phyloP scores from a whole-genome alignment of 495 filamentous ascomycete genomes.

The Talaromyces adpressus region DNA sequence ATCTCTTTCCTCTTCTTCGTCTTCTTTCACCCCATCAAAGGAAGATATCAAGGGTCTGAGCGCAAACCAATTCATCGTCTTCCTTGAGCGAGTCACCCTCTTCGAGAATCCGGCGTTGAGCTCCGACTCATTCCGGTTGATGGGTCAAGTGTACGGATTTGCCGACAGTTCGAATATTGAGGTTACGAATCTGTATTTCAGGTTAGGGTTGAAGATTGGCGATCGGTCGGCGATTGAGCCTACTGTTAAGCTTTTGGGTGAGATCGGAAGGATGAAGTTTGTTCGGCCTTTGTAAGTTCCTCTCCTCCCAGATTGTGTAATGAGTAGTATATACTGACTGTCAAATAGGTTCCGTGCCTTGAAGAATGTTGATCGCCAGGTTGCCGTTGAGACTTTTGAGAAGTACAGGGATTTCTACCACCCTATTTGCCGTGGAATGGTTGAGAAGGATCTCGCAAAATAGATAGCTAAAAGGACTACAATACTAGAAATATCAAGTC shows the following conservation, averaged over 20 bases:
- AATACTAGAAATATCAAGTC: neutral
- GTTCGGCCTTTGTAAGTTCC: conserved; percentile 64
- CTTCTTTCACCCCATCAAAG: conserved; percentile 53
- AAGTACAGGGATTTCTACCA: conserved; percentile 90
- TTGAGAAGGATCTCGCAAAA: conserved; percentile 68
- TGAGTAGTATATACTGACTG: too few relatives aligned
- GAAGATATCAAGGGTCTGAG: conserved; percentile 66
- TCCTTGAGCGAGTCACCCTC: conserved; percentile 69
- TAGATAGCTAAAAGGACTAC: neutral
- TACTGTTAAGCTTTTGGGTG: conserved; percentile 66
- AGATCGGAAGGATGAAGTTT: conserved; percentile 94
- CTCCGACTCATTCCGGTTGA: conserved; percentile 51
- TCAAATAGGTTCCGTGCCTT: conserved; percentile 54
- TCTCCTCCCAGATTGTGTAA: too few relatives aligned
- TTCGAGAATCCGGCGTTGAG: conserved; percentile 52
- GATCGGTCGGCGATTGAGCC: conserved; percentile 58
- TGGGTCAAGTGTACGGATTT: conserved; percentile 69
- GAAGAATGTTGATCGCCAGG: conserved; percentile 59
- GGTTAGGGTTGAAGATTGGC: conserved; percentile 67
- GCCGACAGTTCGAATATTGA: conserved; percentile 71
- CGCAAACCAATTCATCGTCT: conserved; percentile 83
- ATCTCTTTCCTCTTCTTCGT: conserved; percentile 37
- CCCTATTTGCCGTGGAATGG: conserved; percentile 77
- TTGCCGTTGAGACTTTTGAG: conserved; percentile 78
- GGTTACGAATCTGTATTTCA: conserved; percentile 69